Percentiles rank a stretch among this genome's conserved stretches.
Conservation (phyloP, 495 filamentous ascomycete genomes). For the Elasticomyces elasticus region DNA sequence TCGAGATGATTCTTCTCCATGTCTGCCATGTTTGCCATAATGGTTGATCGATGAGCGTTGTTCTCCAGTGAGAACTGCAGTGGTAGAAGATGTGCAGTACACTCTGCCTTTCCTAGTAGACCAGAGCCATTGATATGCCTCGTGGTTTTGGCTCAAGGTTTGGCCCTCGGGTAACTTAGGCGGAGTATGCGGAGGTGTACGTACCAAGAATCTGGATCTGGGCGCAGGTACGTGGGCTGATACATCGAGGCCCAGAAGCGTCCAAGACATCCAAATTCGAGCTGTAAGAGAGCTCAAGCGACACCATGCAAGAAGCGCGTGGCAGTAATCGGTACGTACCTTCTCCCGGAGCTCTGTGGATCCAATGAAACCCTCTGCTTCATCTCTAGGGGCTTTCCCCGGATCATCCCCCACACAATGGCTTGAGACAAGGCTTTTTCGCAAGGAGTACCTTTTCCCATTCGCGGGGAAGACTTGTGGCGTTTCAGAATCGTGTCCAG, state of each 20-base stretch:
- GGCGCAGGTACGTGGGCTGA: no score
- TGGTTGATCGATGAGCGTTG: no score
- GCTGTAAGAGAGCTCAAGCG: not conserved
- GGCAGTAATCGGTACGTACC: not conserved
- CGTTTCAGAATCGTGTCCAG: no score
- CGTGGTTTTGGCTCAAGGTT: no score
- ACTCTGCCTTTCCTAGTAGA: no score
- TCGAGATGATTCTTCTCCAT: slow-evolving; percentile 3
- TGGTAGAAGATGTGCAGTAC: no score
- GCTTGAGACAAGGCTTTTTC: no score
- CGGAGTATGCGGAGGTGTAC: not conserved
- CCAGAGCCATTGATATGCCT: not conserved
- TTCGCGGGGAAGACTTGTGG: no score
- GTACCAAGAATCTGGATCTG: not conserved
- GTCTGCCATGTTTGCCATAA: not conserved
- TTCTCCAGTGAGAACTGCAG: no score
- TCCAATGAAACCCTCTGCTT: no score
- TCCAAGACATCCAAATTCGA: not conserved
- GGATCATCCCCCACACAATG: not conserved
- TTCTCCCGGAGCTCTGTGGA: not conserved
- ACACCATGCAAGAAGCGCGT: not conserved
- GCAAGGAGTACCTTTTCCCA: no score
- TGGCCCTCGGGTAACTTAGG: not conserved
- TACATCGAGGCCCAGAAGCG: not conserved
- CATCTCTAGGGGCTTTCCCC: not conserved